Evolutionary conservation across 2,329 filamentous ascomycete genomes (phyloP), one percentile per base, ranked within the genome.

Genomic region (Monosporascus sp.): DNA sequence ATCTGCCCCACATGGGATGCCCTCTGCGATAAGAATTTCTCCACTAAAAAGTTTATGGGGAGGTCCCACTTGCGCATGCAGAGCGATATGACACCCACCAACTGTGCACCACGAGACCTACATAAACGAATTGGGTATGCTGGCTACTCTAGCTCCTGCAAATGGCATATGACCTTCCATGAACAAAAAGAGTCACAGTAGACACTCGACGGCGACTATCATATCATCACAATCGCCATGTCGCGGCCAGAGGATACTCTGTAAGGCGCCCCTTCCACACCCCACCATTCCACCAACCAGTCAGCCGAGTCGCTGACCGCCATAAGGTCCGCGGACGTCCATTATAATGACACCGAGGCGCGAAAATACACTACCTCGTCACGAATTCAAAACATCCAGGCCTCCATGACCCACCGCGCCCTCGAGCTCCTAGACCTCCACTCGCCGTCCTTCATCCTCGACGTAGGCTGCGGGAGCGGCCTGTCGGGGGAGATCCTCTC

Each of bases 281-380:
- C 52, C 47, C 37, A 35, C 44, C 44, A 37, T 46, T 44, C 50
- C 51, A 53, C 51, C 52, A 46, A 51, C n/a, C 35, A 54, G 53
- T 59, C 54, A n/a, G 35, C 11, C 48, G 52, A 49, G 49, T 55
- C 51, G 44, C 41, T 47, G 37, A 56, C 44, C 40, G 37, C 49
- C 65, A 38, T 52, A 70, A 95, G 91, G 69, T 90, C 92, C 49
- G 93, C 94, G 60, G 94, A 99, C 75, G 87, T 97, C 68, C 95
- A 96, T 78, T 99, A 99, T 81, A 88, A 97, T 78, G 93, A 97
- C 75, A 79, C 80, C 71, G 93, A 97, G 78, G 93, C 94, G 35
- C 88, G 89, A 70, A 97, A 97, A 79, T 99, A 99, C 78, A 97
- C 94, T 8, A 97, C 93, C 5, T 93, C 86, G 59, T 96, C 91